Evolutionary conservation across 768 basidiomycete genomes (phyloP), one percentile per base, ranked within the genome.

Genomic region (Cantharellus anzutake): DNA sequence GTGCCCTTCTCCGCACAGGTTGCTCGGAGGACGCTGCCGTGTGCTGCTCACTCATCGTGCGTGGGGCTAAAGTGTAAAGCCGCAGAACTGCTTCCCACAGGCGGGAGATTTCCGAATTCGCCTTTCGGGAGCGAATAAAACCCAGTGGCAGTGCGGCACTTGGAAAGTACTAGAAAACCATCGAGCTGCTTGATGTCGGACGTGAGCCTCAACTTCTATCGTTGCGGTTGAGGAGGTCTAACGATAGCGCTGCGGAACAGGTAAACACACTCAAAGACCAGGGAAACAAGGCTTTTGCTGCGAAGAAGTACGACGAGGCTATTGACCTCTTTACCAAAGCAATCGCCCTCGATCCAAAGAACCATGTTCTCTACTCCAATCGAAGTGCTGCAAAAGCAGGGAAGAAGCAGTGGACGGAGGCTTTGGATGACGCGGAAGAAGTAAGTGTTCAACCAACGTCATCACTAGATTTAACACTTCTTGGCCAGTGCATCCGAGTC

Each of bases 211-310:
- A 59, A 34, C 44, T 44, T 57, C 56, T 35, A 14, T 58, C 42
- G 29, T 58, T 14, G 57, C 41, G 5, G 41, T 38, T 42, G 14
- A 29, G 20, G 20, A 29, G 20, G 20, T 14, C 57, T 58, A 5
- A 16, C 57, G 14, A 38, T 41, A 14, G 39, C 57, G 16, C 42
- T 16, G 57, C 16, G 14, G 44, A 38, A 14, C 61, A 78, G 78
- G 75, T 73, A 55, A 74, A 76, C 68, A 73, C 80, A 61, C 75
- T 96, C 64, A 97, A 97, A 75, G 86, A 89, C 68, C 81, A 81
- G 68, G 93, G 92, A 67, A 97, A 97, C 78, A 91, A 92, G 68
- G 91, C 93, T 29, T 97, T 97, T 72, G 76, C 86, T 42, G 88
- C 88, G 59, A 96, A 91, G 70, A 80, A 96, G 66, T 96, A 87